Conservation (phyloP, 495 filamentous ascomycete genomes). For the Penicillium atrosanguineum region DNA sequence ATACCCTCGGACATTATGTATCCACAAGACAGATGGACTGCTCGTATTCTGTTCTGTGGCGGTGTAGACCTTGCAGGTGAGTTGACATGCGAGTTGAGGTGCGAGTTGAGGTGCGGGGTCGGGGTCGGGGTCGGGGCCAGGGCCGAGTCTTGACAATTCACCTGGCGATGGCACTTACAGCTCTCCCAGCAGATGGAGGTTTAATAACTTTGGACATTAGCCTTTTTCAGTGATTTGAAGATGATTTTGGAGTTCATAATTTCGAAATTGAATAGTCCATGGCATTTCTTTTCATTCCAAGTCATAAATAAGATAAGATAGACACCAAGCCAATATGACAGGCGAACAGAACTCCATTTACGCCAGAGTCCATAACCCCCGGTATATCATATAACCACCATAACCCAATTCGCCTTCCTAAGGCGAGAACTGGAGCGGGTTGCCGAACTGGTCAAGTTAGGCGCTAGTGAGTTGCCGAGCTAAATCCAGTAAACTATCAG, state of each 20-base stretch:
- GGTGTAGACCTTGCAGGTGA: too few relatives aligned
- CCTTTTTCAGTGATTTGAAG: neutral
- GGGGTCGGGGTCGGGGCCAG: too few relatives aligned
- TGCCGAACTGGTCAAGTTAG: neutral
- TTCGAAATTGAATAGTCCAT: neutral
- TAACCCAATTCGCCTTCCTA: neutral
- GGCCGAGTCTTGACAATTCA: neutral
- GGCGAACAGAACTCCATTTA: neutral
- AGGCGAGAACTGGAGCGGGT: neutral
- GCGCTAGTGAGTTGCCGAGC: neutral
- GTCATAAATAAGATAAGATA: neutral
- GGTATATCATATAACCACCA: neutral
- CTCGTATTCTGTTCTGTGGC: too few relatives aligned
- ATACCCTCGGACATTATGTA: too few relatives aligned
- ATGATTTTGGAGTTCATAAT: neutral
- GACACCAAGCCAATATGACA: neutral
- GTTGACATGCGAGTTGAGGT: too few relatives aligned
- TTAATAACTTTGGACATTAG: too few relatives aligned
- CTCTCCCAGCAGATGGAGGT: neutral
- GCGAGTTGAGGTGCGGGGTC: neutral
- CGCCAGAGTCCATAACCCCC: neutral
- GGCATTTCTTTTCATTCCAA: neutral
- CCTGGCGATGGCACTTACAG: neutral
- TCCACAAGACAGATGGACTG: too few relatives aligned
- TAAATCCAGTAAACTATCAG: neutral